Base-by-base conservation (phyloP, 2,329 filamentous ascomycete genomes). In the Alternaria alternata region DNA sequence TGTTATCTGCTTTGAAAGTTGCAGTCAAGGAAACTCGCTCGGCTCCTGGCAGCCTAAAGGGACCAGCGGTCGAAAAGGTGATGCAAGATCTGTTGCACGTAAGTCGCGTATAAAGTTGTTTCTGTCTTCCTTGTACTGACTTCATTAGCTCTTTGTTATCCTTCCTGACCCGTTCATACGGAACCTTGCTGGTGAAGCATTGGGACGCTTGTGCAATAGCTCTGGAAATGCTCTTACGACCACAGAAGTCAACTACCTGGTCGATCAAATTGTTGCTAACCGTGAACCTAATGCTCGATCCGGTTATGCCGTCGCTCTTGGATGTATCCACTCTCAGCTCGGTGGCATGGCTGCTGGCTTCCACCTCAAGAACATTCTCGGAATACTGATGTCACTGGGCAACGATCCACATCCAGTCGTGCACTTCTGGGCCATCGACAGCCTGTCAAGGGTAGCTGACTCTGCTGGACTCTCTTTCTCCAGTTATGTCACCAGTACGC, bases 271-370 rank as follows among this genome's bases (percentile, higher is more conserved):
- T 64, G 93, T 99, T 6, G 87, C 90, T 44, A 97, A 99, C 77
- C 87, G 94, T 55, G 95, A 99, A 76, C 95, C 95, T 0, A 94
- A 92, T 76, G 93, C 93, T 38, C 89, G 95, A 75, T 94, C 96
- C 44, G 95, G 95, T 11, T 99, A 94, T 79, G 95, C 96, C 16
- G 92, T 96, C 83, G 93, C 95, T 12, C 82, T 99, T 30, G 95
- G 95, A 8, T 91, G 91, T 57, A 98, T 99, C 52, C 94, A 99
- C 79, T 91, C 93, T 18, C 93, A 97, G 76, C 91, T 99, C 34
- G 96, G 95, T 58, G 94, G 95, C 57, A 98, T 99, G 94, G 95
- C 95, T 54, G 95, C 95, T 55, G 93, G 94, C 4, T 93, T 95
- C 70, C 95, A 99, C 76, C 85, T 99, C 51, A 98, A 98, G 81